phyloP scores from a whole-genome alignment of 345 rosid species.

The Moringa oleifera region DNA sequence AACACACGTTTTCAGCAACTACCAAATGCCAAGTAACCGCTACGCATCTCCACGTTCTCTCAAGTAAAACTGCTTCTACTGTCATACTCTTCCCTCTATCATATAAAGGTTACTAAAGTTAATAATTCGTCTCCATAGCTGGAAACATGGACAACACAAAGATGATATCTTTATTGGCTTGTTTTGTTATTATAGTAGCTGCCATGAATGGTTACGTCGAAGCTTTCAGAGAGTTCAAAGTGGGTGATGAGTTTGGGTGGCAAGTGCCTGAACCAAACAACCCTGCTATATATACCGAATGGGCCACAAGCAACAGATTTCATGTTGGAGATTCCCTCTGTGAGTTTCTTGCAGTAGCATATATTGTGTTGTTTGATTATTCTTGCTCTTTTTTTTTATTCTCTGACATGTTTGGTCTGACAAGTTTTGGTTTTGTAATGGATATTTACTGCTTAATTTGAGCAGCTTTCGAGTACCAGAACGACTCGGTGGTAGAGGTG shows the following conservation, averaged over 20 bases:
- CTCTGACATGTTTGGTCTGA: too few relatives aligned
- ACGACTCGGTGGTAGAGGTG: constrained; percentile 68
- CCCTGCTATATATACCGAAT: constrained; percentile 39
- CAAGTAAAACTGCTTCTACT: too few relatives aligned
- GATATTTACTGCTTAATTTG: background rate
- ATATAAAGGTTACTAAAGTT: too few relatives aligned
- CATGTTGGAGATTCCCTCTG: constrained; percentile 65
- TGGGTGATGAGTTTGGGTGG: constrained; percentile 67
- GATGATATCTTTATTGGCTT: background rate
- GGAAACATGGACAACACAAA: too few relatives aligned
- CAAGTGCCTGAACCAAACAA: constrained; percentile 40
- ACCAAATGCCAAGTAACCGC: too few relatives aligned
- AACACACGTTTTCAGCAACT: too few relatives aligned
- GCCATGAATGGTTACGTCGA: constrained; percentile 18
- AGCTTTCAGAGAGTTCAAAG: constrained; percentile 45
- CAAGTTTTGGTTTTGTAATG: too few relatives aligned
- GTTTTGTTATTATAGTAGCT: background rate
- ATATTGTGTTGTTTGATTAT: background rate
- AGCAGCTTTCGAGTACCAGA: constrained; percentile 60
- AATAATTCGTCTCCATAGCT: too few relatives aligned
- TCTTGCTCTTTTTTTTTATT: background rate
- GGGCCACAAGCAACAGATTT: constrained; percentile 65
- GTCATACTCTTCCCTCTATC: too few relatives aligned
- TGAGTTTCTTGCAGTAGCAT: constrained; percentile 31
- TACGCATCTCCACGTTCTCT: too few relatives aligned